Evolutionary conservation across 805 yeast species (phyloP), one percentile per base, ranked within the genome.

Genomic region (Lachancea lanzarotensis): DNA sequence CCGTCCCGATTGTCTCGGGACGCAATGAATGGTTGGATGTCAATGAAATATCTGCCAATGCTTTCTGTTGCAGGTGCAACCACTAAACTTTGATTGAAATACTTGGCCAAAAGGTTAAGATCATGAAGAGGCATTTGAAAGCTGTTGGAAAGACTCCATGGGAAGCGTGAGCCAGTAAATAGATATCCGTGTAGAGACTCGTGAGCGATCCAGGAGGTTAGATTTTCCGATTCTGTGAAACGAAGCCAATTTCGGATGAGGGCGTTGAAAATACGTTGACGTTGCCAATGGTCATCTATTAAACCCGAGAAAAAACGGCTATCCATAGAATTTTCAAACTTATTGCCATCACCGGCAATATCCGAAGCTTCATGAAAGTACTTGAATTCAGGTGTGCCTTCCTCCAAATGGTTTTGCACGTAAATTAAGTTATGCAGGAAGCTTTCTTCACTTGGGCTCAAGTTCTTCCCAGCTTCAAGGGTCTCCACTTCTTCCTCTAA

Each of bases 131-230:
- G 72, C 62, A 76, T 66, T 47, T 76, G 78, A 16, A 77, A 77
- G 59, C 76, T 81, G 33, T 76, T 62, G 53, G 79, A 84, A 37
- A 68, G 66, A 57, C 79, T 85, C 82, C 82, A 80, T 7, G 81
- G 81, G 50, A 80, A 66, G 4, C 69, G 63, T 47, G 75, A 57
- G 0, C 82, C 83, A 55, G 76, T 78, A 72, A 78, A 78, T 51
- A 74, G 73, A 76, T 81, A 80, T 7, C 82, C 81, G 22, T 81
- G 67, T 46, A 81, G 64, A 9, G 83, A 67, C 2, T 86, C 86
- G 59, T 79, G 83, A 4, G 81, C 76, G 30, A 81, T 68, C 84
- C 85, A 81, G 0, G 82, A 72, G 10, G 66, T 55, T 5, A 81
- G 50, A 35, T 56, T 43, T 2, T 70, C 73, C 17, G 70, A 63